Evolutionary conservation across 768 basidiomycete species (phyloP), one percentile per base, ranked within the genome.

Genomic region (Nidularia sp.): DNA sequence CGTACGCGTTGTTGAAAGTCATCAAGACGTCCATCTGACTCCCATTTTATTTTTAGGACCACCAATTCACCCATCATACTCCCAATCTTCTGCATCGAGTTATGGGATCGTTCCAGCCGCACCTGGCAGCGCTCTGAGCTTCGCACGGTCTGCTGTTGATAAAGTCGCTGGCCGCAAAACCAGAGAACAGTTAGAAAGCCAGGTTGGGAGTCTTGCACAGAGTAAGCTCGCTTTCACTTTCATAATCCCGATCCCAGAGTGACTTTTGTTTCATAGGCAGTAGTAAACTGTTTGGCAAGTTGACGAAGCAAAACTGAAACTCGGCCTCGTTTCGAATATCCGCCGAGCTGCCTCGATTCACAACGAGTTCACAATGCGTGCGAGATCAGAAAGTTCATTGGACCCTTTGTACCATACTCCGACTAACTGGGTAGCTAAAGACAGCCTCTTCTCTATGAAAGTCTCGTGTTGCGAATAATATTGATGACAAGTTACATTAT

Each of bases 141-240:
- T 67, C 57, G 83, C 82, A 41, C 57, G 75, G 57, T 73, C 64
- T 54, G 71, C 75, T n/a, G 71, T 86, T 15, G 83, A 84, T 61
- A 78, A 72, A 53, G 64, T 84, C 32, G 80, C 80, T 13, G 83
- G 84, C 3, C 71, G 69, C 57, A 75, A 74, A 50, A 76, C 74
- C 42, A 66, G 78, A 39, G 63, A 66, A 34, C 81, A 79, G 57
- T 53, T 85, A 41, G 81, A 83, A 56, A 71, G 66, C 43, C 66
- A 60, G 48, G 68, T 83, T 10, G 74, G 69, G 52, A 69, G 55
- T 53, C 56, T 85, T 43, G 73, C 80, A 25, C 75, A 80, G 45
- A 74, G 84, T 86, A 58, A 61, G 83, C 78, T 47, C 31, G 44
- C 22, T 45, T 15, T 46, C 2, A 39, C 47, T 48, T 33, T 52